Base-by-base conservation (phyloP, 2,329 filamentous ascomycete genomes). In the Ceratocystis huliohia region DNA sequence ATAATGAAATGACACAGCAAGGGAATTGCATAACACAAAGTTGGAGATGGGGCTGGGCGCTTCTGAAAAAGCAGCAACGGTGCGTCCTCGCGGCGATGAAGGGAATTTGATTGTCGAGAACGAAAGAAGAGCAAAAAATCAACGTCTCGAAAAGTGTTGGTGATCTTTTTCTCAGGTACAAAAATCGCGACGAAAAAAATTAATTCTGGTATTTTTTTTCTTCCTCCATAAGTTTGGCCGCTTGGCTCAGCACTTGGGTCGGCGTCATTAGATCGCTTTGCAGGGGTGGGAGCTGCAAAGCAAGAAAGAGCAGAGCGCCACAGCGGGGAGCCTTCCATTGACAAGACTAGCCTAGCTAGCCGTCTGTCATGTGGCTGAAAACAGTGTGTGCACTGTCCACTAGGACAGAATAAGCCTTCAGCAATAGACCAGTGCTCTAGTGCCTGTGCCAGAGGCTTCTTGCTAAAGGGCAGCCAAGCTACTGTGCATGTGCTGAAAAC, bases 151-250 rank as follows among this genome's bases (percentile, higher is more conserved):
- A 50, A 57, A 57, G 22, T 28, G n/a, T 22, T 57, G 22, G 22
- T 57, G 22, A 17, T 41, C 53, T 30, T 57, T 30, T 30, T 28
- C 46, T 48, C 15, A 4, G 2, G 10, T 5, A 28, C 22, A 57
- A 57, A 25, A 57, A 30, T 57, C 53, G 53, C 53, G 15, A 28
- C 53, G n/a, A 48, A 30, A 37, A 64, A 64, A 64, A 53, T 50
- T 64, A 53, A 57, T 57, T 57, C 13, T 41, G 10, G 3, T 41
- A 15, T 30, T 22, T 22, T 22, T 57, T 57, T 57, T 57, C 20
- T 25, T 59, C 44, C 15, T 66, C 50, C 66, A 68, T 66, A 68
- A 68, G 66, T 61, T 45, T 56, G 50, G 50, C 45, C 50, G 22
- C 30, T 22, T 33, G 53, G 57, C 57, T 64, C 53, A 50, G 41